Evolutionary conservation across 2,329 filamentous ascomycete genomes (phyloP).

Genomic region (Penicillium rolfsii): DNA sequence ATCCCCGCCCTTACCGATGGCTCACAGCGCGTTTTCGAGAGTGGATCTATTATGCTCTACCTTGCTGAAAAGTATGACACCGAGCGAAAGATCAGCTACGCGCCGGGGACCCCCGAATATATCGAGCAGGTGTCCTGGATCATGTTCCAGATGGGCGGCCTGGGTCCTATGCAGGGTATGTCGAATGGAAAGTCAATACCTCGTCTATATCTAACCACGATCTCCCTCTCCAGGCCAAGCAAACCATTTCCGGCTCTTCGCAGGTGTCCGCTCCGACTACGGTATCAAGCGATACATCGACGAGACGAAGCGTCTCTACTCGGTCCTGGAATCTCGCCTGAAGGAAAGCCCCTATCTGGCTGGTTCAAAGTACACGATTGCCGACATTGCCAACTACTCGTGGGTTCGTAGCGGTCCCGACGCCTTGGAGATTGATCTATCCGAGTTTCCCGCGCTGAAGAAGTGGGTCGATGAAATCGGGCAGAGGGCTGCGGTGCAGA

Average conservation of each 20-base stretch:
- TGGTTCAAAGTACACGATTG: conserved; percentile 52
- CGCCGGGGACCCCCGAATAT: conserved; percentile 47
- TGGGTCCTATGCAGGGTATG: conserved; percentile 48
- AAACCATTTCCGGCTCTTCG: conserved; percentile 53
- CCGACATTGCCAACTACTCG: conserved; percentile 51
- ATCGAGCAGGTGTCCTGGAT: conserved; percentile 52
- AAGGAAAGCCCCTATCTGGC: conserved; percentile 49
- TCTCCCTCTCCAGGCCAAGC: conserved; percentile 44
- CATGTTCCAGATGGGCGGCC: conserved; percentile 49
- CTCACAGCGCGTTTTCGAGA: conserved; percentile 49
- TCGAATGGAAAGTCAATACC: background rate
- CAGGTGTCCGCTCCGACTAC: conserved; percentile 48
- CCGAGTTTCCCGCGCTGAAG: conserved; percentile 37
- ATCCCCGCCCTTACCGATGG: conserved; percentile 52
- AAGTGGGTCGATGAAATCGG: conserved; percentile 38
- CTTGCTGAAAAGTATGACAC: conserved; percentile 50
- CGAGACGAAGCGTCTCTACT: conserved; percentile 54
- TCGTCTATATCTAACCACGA: background rate
- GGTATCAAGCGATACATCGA: conserved; percentile 53
- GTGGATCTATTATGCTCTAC: conserved; percentile 52
- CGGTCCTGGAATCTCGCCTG: conserved; percentile 51
- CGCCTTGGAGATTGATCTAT: conserved; percentile 35
- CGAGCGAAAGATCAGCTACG: conserved; percentile 48
- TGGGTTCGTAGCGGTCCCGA: conserved; percentile 43
- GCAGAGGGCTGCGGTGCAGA: conserved; percentile 36